A percentile compares a stretch with the other conserved stretches of the same genome.
Evolutionary conservation across 2,329 filamentous ascomycete species (phyloP).

Genomic region (Thyridium curvatum): DNA sequence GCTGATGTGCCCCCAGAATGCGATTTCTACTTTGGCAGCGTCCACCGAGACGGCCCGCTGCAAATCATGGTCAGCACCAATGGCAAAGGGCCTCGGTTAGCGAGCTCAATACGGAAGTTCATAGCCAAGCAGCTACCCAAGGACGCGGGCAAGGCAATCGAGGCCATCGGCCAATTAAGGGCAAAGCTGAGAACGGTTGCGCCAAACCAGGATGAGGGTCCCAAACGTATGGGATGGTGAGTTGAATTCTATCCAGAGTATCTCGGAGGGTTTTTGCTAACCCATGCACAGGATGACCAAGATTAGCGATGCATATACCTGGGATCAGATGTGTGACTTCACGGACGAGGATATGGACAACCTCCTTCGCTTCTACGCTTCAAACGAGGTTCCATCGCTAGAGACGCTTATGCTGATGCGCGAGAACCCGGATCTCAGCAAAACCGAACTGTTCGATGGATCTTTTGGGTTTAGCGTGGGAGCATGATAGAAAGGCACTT

Average conservation of each 20-base stretch:
- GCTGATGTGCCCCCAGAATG: conserved; percentile 95
- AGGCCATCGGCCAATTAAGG: conserved; percentile 74
- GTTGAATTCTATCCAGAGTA: conserved; percentile 21
- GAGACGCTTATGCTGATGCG: conserved; percentile 51
- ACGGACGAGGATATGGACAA: conserved; percentile 77
- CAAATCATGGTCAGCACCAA: conserved; percentile 99
- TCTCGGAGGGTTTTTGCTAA: conserved; percentile 18
- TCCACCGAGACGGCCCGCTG: conserved; percentile 88
- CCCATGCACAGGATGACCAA: conserved; percentile 67
- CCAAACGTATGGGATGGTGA: conserved; percentile 86
- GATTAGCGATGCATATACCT: conserved; percentile 80
- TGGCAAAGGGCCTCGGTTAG: conserved; percentile 87
- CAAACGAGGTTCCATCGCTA: conserved; percentile 48
- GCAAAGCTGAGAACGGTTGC: conserved; percentile 73
- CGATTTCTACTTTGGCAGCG: conserved; percentile 97
- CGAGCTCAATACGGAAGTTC: conserved; percentile 75
- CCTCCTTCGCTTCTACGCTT: conserved; percentile 68
- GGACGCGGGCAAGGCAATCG: conserved; percentile 79
- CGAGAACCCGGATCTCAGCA: conserved; percentile 32
- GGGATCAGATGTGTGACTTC: conserved; percentile 80
- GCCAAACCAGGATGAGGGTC: conserved; percentile 64
- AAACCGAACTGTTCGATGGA: conserved; percentile 51
- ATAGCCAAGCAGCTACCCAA: conserved; percentile 72
- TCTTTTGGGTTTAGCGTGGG: conserved; percentile 55
- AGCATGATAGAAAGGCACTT: conserved; percentile 6